Percentiles rank a stretch among this genome's conserved stretches.
Evolutionary conservation across 208 protist species (phyloP).

Genomic region (Wallacemonas sp.): DNA sequence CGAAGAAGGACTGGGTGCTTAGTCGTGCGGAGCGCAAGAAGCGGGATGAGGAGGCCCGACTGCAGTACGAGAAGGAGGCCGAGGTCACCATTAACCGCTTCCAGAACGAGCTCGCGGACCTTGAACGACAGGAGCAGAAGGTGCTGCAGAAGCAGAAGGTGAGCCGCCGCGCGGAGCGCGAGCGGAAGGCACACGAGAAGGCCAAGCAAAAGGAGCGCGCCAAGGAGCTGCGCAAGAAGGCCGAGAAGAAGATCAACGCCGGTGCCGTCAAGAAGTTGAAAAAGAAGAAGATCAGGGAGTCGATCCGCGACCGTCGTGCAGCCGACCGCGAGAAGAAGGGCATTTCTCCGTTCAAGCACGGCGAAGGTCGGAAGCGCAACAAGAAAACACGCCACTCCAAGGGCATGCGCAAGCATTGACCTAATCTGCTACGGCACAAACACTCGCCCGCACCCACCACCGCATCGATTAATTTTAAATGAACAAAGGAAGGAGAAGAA

Average conservation of each 20-base stretch:
- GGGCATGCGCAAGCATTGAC: constrained; percentile 66
- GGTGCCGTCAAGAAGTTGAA: constrained; percentile 88
- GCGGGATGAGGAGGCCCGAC: constrained; percentile 63
- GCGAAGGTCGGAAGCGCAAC: constrained; percentile 50
- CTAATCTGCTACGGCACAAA: background rate
- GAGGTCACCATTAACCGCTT: constrained; percentile 83
- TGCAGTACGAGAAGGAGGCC: constrained; percentile 81
- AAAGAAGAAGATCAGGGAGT: constrained; percentile 76
- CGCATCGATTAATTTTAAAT: too few relatives aligned
- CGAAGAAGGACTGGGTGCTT: constrained; percentile 74
- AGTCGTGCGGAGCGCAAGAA: constrained; percentile 59
- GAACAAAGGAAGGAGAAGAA: too few relatives aligned
- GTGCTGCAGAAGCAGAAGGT: constrained; percentile 56
- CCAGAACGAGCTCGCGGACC: constrained; percentile 73
- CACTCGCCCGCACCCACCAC: background rate
- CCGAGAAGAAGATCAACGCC: constrained; percentile 74
- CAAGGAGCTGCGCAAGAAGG: constrained; percentile 67
- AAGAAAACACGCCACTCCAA: constrained; percentile 78
- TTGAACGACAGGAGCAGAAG: constrained; percentile 60
- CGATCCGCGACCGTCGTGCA: constrained; percentile 57
- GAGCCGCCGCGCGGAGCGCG: constrained; percentile 41
- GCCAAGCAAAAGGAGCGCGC: constrained; percentile 53
- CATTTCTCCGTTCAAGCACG: constrained; percentile 41
- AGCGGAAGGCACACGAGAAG: constrained; percentile 46
- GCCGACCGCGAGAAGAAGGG: constrained; percentile 68